Base-by-base conservation (phyloP, 2,329 filamentous ascomycete genomes). In the Pezicula carpinea region DNA sequence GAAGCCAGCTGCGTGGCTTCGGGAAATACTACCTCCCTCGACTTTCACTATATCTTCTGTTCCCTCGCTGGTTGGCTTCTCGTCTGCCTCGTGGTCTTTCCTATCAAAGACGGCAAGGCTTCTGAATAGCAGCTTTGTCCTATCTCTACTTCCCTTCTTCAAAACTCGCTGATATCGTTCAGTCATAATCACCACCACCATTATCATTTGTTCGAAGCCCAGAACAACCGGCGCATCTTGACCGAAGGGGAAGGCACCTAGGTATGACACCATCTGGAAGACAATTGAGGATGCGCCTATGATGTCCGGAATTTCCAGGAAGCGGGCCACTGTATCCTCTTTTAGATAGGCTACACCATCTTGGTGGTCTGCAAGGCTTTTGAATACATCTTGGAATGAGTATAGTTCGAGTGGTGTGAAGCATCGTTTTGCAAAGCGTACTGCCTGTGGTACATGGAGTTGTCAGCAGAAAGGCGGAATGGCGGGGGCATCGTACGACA, bases 201-300 rank as follows among this genome's bases (percentile, higher is more conserved):
- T 86, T 48, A 89, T 74, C 65, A 89, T 69, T 56, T 83, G 81
- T 50, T 87, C 80, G 36, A 85, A 76, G 7, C 84, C 82, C 41
- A 90, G 66, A 3, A 88, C 81, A 3, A 76, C 82, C 0, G 86
- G 86, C 0, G 84, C 85, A 58, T 87, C 80, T 44, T 79, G 75
- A 2, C 86, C 71, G 53, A 89, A 89, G 0, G 86, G 86, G 49
- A 90, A 89, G 1, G 85, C 82, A 26, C 82, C 86, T 1, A 89
- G 71, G 55, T 83, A 86, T 4, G 82, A 83, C 2, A 83, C 64
- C 74, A 88, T 84, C 58, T 87, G 83, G 59, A 87, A 89, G 39
- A 89, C 60, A 36, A 89, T 75, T 2, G 83, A 76, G 4, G 83
- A 85, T 6, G 79, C 83, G 43, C 74, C 76, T 21, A 89, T 69